Base-by-base conservation (phyloP, 2,329 filamentous ascomycete genomes). In the Fusarium lyarnte region DNA sequence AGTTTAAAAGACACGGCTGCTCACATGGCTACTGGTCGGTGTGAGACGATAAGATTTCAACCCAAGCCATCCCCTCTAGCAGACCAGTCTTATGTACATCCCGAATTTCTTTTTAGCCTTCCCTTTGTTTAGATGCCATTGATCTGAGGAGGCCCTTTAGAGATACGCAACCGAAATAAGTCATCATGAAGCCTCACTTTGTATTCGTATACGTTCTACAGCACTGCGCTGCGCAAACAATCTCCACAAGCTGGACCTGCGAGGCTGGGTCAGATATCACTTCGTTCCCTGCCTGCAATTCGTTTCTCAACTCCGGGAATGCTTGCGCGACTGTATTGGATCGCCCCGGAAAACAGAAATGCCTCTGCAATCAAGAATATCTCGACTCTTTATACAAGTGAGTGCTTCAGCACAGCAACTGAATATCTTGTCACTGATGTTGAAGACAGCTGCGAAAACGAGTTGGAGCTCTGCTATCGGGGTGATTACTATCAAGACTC, bases 351-450 rank as follows among this genome's bases (percentile, higher is more conserved):
- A 58, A 58, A 3, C 55, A 31, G 8, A 17, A 51, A n/a, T 58
- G 43, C 8, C 31, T 58, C 17, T 58, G 55, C 21, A 58, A 58
- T 13, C 55, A 58, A 19, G 25, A 51, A 5, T 58, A 58, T 14
- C 43, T 58, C 4, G 55, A 58, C 25, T 58, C 55, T 23, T 16
- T 58, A 3, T 39, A 58, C 17, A 29, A 21, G 55, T 58, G 2
- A 31, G 54, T 14, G 0, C 0, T 35, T n/a, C 27, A 39, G 8
- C 33, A 2, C 12, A 21, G 3, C 14, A 31, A 35, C 5, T n/a
- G 46, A 49, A 13, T 12, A 16, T 12, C 13, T 19, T 7, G 3
- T 6, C 27, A 29, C 27, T 29, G 27, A 29, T 6, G 7, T 6
- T 29, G 27, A 29, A 5, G 27, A 14, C 7, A 58, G 55, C 14